Percentiles rank a stretch among this genome's conserved stretches.
phyloP scores from a whole-genome alignment of 1,139 yeast species.

The Magnusiomyces tetraspermus region DNA sequence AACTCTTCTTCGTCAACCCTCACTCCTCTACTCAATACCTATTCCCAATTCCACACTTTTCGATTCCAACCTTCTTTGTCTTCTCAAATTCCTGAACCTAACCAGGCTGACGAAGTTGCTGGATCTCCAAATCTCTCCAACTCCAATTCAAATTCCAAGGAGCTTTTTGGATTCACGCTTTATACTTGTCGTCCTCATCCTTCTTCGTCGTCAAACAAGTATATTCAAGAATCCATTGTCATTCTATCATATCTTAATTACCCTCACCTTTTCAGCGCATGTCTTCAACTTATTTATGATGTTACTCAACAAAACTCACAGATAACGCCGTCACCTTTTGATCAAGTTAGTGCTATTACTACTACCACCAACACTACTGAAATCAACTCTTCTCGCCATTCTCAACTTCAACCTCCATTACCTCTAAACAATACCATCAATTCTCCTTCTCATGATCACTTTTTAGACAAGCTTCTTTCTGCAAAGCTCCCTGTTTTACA shows the following conservation, averaged over 20 bases:
- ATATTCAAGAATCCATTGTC: constrained; percentile 26
- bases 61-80: constrained; percentile 15
- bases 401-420: background rate
- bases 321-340: background rate
- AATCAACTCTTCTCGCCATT: background rate
- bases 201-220: constrained; percentile 20
- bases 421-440: background rate
- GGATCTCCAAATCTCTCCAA: background rate
- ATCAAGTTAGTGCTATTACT: background rate
- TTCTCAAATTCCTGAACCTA: constrained; percentile 5
- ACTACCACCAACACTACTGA: background rate
- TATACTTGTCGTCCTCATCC: constrained; percentile 22
- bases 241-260: constrained; percentile 22
- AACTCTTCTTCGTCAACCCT: background rate
- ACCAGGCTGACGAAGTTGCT: background rate
- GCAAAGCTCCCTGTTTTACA: constrained; percentile 7
- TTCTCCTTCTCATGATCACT: background rate
- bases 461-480: background rate
- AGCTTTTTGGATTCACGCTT: constrained; percentile 22
- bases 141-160: background rate
- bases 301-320: constrained; percentile 10
- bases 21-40: background rate
- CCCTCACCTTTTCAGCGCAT: constrained; percentile 23
- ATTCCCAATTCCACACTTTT: constrained; percentile 21
- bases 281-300: constrained; percentile 18